phyloP scores from a whole-genome alignment of 164 flowering plant genomes.

The Macadamia integrifolia region DNA sequence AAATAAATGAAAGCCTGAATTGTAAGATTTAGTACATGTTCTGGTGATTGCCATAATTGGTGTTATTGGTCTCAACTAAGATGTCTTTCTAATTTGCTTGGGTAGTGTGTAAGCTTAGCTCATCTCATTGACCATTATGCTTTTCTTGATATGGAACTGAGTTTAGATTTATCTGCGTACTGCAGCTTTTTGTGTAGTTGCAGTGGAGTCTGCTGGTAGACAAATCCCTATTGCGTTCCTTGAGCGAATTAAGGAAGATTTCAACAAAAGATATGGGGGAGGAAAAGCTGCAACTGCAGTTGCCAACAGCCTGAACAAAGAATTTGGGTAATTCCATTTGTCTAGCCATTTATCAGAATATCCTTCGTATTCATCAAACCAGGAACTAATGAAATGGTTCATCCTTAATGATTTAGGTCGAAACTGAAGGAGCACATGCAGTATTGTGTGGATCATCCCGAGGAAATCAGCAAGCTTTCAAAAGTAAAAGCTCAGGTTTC shows the following conservation, averaged over 20 bases:
- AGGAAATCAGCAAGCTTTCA: constrained; percentile 78
- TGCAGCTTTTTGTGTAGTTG: constrained; percentile 83
- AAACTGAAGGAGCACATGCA: constrained; percentile 47
- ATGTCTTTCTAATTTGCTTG: too few relatives aligned
- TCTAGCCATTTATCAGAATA: background rate
- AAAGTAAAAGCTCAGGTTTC: constrained; percentile 92
- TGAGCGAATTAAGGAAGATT: constrained; percentile 50
- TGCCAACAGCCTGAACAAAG: constrained; percentile 63
- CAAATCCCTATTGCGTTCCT: constrained; percentile 71
- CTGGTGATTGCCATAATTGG: too few relatives aligned
- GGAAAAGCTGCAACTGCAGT: constrained; percentile 69
- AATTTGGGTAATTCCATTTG: constrained; percentile 50
- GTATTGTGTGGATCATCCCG: constrained; percentile 59
- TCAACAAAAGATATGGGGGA: constrained; percentile 41
- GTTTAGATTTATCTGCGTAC: background rate
- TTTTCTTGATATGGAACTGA: constrained; percentile 3
- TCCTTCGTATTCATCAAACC: background rate
- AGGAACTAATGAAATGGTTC: background rate
- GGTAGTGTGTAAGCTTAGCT: background rate
- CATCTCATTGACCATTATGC: background rate
- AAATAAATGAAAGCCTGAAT: too few relatives aligned
- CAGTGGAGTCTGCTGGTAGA: constrained; percentile 61
- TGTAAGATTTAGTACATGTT: too few relatives aligned
- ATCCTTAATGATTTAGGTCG: constrained; percentile 32
- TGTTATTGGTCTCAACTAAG: too few relatives aligned